Conservation (phyloP, 1,139 yeast species). For the Magnusiomyces suaveolens region DNA sequence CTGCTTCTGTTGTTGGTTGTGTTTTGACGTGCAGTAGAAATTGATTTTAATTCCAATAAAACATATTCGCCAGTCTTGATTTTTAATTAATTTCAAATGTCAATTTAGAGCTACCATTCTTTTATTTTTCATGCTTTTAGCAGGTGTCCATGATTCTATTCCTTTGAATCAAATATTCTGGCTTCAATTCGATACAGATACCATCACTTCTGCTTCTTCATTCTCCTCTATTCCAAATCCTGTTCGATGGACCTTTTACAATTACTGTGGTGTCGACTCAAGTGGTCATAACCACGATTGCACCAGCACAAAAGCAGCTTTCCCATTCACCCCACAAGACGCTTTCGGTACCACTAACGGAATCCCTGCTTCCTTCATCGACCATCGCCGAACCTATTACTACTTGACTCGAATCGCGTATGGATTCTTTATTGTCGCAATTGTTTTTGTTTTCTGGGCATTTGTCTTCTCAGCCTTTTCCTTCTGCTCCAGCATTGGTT, state of each 20-base stretch:
- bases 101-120: conserved; percentile 40
- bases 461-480: conserved; percentile 35
- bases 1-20: too few species aligned
- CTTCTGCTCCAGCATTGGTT: conserved; percentile 28
- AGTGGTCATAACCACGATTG: conserved; percentile 39
- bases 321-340: conserved; percentile 55
- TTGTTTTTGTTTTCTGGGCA: conserved; percentile 47
- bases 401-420: conserved; percentile 58
- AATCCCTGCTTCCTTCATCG: conserved; percentile 42
- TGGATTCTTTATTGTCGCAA: conserved; percentile 55
- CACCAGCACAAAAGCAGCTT: conserved; percentile 43
- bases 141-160: conserved; percentile 45
- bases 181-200: conserved; percentile 59
- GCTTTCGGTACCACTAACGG: conserved; percentile 41
- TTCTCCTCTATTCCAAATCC: conserved; percentile 26
- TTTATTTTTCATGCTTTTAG: conserved; percentile 51
- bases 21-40: too few species aligned
- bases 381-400: conserved; percentile 43
- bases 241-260: conserved; percentile 68
- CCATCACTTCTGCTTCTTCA: conserved; percentile 33
- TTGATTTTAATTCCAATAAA: too few species aligned
- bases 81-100: neutral
- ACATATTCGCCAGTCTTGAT: too few species aligned
- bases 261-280: conserved; percentile 42
- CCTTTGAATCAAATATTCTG: conserved; percentile 55